Conservation (phyloP, 2,329 filamentous ascomycete species). For the Pyrenophora graminea region DNA sequence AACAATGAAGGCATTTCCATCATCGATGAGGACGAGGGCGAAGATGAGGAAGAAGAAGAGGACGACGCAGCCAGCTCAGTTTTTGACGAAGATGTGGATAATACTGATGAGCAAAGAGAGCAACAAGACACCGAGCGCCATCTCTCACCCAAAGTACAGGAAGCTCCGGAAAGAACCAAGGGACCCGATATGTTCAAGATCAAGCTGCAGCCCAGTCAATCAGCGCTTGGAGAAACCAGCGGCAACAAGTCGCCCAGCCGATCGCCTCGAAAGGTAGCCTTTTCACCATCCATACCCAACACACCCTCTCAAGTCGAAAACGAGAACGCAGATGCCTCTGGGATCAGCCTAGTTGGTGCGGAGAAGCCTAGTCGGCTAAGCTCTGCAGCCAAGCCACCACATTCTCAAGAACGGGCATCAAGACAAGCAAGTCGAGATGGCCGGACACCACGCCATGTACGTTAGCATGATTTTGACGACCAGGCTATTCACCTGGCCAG, state of each 20-base stretch:
- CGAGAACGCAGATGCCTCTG: conserved; percentile 41
- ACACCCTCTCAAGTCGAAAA: conserved; percentile 38
- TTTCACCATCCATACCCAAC: conserved; percentile 42
- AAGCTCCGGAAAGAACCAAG: conserved; percentile 22
- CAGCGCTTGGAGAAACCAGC: conserved; percentile 42
- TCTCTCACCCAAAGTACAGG: conserved; percentile 31
- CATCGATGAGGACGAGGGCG: conserved; percentile 30
- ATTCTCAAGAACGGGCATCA: conserved; percentile 26
- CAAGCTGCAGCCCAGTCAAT: conserved; percentile 37
- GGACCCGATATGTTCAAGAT: conserved; percentile 41
- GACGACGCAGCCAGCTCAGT: conserved; percentile 33
- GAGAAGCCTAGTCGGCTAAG: conserved; percentile 22
- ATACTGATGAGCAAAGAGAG: conserved; percentile 14
- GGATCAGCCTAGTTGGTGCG: conserved; percentile 30
- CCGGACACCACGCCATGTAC: conserved; percentile 44
- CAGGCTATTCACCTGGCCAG: conserved; percentile 30
- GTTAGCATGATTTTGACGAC: conserved; percentile 37
- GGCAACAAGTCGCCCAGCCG: conserved; percentile 43
- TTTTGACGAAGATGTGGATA: conserved; percentile 37
- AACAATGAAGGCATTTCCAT: conserved; percentile 37
- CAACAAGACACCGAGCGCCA: conserved; percentile 15
- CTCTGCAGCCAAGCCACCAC: conserved; percentile 22
- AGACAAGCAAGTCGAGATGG: conserved; percentile 30
- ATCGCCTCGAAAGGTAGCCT: conserved; percentile 49
- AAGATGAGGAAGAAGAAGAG: conserved; percentile 17